Evolutionary conservation across 2,329 filamentous ascomycete species (phyloP), one percentile per base, ranked within the genome.

Genomic region (Colletotrichum zoysiae): DNA sequence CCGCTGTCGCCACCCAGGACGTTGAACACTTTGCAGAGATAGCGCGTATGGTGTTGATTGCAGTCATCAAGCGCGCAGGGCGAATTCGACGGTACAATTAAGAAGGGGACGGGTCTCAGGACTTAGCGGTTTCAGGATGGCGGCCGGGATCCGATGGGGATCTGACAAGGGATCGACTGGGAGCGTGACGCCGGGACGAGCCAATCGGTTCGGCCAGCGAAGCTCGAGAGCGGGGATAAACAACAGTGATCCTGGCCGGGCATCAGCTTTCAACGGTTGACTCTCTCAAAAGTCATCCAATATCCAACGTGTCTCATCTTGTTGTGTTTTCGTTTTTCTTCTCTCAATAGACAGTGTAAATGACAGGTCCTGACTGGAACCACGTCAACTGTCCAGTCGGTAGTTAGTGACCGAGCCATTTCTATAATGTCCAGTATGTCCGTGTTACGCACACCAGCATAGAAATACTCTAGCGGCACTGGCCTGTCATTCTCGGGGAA

Each of bases 41-140:
- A 50, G 70, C 66, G 70, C 59, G 70, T 72, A 69, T 40, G 64
- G 60, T 33, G 51, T 72, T 72, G 26, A 72, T 69, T 72, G 48
- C 68, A 51, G 55, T 38, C 58, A n/a, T 65, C 51, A 59, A 68
- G 38, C 18, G 51, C 59, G 59, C 65, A 72, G 59, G 70, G 65
- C 48, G 59, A 65, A 68, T 63, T 35, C 63, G 53, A 53, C 14
- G 58, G 68, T 56, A 35, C 69, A 69, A 69, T 72, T 65, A 69
- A 65, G 46, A 70, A 69, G 67, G 65, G 70, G 50, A 67, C 51
- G 70, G 59, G 65, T 70, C 46, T 53, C 65, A 69, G 65, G 70
- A 72, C 55, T 69, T 69, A 55, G 70, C 65, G 51, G 70, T 72
- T 72, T 72, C 70, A 72, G 70, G 70, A 60, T 72, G 70, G 48